Evolutionary conservation across 2,329 filamentous ascomycete genomes (phyloP), one percentile per base, ranked within the genome.

Genomic region (Zymoseptoria passerinii): DNA sequence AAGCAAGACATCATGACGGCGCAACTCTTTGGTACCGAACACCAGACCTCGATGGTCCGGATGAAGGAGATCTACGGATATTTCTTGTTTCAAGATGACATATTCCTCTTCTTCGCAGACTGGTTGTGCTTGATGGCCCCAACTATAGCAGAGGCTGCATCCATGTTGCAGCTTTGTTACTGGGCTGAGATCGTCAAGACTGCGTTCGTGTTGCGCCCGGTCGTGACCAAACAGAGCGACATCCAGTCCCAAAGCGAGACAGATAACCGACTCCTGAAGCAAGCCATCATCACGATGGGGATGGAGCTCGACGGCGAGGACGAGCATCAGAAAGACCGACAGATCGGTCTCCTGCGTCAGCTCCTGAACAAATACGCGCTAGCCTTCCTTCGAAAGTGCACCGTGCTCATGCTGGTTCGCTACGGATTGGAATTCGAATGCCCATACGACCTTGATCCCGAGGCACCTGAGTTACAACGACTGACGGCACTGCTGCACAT

Each of bases 161-260:
- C 96, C 71, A 73, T 97, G 54, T 75, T 97, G 53, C 85, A 88
- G 44, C 78, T 97, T 51, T 96, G 91, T 75, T 96, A 95, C 70
- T 80, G 95, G 57, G 90, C 90, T 2, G 94, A 99, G 74, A 84
- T 99, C 58, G 84, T 95, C 60, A 95, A 95, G 74, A 85, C 91
- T 5, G 81, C 90, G 16, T 70, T 84, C 13, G 78, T 81, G 7
- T 83, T 52, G 50, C 23, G 23, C 23, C n/a, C 23, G 8, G 50
- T 28, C 23, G 50, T 52, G 20, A 52, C 23, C 19, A 28, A 52
- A n/a, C 50, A 52, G 23, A 52, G 10, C 23, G 50, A 28, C n/a
- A 27, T 52, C 16, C 19, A 10, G 28, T 16, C n/a, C 23, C 16
- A 28, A 4, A n/a, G 28, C 50, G 50, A 52, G 50, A 9, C 50